Evolutionary conservation across 2,329 filamentous ascomycete genomes (phyloP), one percentile per base, ranked within the genome.

Genomic region (Xylaria sp.): DNA sequence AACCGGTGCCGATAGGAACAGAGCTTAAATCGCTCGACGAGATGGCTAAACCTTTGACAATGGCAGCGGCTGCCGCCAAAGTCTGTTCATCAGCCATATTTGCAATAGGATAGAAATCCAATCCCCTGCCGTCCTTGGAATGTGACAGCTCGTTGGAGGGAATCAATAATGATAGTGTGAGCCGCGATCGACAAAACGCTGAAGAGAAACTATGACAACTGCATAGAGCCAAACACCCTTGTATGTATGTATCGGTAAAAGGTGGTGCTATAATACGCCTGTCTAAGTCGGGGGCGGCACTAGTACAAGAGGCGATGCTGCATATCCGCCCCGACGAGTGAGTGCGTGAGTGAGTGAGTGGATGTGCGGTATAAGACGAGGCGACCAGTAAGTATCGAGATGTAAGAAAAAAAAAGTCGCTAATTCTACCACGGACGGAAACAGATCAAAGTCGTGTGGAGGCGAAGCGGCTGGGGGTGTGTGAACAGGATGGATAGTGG

Each of bases 41-140:
- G 70, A 79, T 78, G 67, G 86, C 87, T 68, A 89, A 80, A 70
- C 81, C 83, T 74, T 84, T 83, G 72, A 89, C 81, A 72, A 89
- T 82, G 75, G 86, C 82, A 74, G 85, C 83, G 44, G 84, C 83
- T 54, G 86, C 86, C 73, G 81, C 83, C 78, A 89, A 80, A 74
- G 84, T 84, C 77, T 84, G 81, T 75, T 88, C 85, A 79, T 88
- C 85, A 73, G 84, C 83, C 85, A 87, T 86, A 66, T 71, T 77
- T 66, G 72, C 72, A 64, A 63, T 66, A 66, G 59, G 53, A 7
- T 63, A 51, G 33, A 13, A 62, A 49, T 65, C 57, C 66, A 62
- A 49, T 65, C 57, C 66, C 38, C 53, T 48, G 33, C 13, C 38
- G 33, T 46, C 38, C 10, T 40, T 58, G 54, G 46, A 38, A 57